phyloP scores from a whole-genome alignment of 78 protist genomes.

The Dictyostelium capitatum region DNA sequence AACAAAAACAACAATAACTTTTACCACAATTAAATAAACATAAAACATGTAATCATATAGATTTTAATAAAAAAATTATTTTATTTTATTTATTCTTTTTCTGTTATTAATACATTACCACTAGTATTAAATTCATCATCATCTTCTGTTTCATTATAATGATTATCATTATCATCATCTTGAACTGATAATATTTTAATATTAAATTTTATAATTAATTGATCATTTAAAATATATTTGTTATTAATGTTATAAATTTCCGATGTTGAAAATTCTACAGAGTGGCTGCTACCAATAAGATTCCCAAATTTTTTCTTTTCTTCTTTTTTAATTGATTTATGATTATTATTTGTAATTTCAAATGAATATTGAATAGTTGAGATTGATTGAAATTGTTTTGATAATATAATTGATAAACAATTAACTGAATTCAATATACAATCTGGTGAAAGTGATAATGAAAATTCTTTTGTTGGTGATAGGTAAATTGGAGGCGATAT shows the following conservation, averaged over 20 bases:
- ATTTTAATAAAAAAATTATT: neutral
- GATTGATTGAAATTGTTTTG: neutral
- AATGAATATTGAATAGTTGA: neutral
- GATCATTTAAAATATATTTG: neutral
- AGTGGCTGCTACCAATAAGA: neutral
- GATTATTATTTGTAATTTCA: neutral
- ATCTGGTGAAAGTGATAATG: neutral
- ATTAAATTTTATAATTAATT: neutral
- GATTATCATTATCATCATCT: neutral
- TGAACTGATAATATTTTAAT: slow-evolving; percentile 1
- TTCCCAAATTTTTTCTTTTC: neutral
- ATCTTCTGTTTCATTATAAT: neutral
- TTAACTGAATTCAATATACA: neutral
- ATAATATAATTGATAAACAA: neutral
- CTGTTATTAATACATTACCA: neutral
- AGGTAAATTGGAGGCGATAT: neutral
- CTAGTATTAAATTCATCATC: neutral
- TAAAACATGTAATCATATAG: no score
- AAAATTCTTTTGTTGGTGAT: slow-evolving; percentile 13
- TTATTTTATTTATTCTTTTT: neutral
- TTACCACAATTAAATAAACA: no score
- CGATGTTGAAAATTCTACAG: neutral
- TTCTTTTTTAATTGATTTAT: slow-evolving; percentile 6
- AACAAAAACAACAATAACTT: no score
- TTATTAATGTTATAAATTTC: neutral